phyloP scores from a whole-genome alignment of 768 basidiomycete species.

The Mrakia hoshinonis region DNA sequence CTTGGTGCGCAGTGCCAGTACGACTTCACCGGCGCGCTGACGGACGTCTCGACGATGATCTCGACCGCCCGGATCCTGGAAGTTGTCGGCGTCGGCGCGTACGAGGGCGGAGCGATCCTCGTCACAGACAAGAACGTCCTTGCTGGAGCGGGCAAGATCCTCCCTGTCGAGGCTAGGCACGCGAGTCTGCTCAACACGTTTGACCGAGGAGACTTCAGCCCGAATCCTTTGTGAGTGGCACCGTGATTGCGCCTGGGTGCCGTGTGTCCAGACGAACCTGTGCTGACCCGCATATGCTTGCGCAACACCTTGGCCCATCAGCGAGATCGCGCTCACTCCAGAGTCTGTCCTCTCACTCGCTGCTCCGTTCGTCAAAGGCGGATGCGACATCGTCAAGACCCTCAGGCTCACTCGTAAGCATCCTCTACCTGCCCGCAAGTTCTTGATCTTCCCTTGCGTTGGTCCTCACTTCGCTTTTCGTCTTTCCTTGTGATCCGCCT shows the following conservation, averaged over 20 bases:
- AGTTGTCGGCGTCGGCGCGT: slow-evolving; percentile 33
- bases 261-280: no score
- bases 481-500: not conserved
- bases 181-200: slow-evolving; percentile 29
- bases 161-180: slow-evolving; percentile 31
- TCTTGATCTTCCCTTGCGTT: not conserved
- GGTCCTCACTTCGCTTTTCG: not conserved
- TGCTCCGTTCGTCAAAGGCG: slow-evolving; percentile 31
- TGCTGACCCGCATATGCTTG: no score
- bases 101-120: slow-evolving; percentile 30
- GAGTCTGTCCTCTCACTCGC: slow-evolving; percentile 31
- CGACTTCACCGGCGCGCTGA: slow-evolving; percentile 30
- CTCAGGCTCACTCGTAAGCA: slow-evolving; percentile 32
- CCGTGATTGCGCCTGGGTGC: no score
- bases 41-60: slow-evolving; percentile 27
- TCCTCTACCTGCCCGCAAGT: no score
- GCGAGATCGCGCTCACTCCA: slow-evolving; percentile 31
- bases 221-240: slow-evolving; percentile 26
- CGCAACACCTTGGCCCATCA: no score
- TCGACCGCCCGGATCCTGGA: slow-evolving; percentile 32
- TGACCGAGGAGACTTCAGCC: slow-evolving; percentile 17
- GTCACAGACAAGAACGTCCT: slow-evolving; percentile 25
- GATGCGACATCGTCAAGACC: slow-evolving; percentile 31
- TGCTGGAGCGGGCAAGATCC: slow-evolving; percentile 27
- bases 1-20: slow-evolving; percentile 30